Evolutionary conservation across 345 rosid genomes (phyloP), one percentile per base, ranked within the genome.

Genomic region (Limnanthes douglasii): DNA sequence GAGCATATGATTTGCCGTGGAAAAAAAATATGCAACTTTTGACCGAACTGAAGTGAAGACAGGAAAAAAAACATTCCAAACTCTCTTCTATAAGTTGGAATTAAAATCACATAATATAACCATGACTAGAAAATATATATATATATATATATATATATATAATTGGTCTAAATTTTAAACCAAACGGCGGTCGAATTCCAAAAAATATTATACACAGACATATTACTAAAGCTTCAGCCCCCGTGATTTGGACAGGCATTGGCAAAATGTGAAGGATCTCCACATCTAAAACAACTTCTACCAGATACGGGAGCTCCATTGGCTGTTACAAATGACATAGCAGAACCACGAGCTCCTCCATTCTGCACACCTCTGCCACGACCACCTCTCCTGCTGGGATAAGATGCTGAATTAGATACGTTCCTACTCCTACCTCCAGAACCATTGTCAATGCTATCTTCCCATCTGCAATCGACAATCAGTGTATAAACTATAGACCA

Each of bases 231-330:
- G 51, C 39, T 50, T 57, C 61, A 68, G 28, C 64, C 37, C 56
- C 65, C 70, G 31, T 92, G 86, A 26, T 61, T 70, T 10, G 94
- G 93, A 62, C 96, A 90, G 43, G 39, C 72, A 39, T 72, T 77
- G 11, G 94, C 96, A 22, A 90, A 80, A 56, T 90, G 96, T 5
- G 93, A 80, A 39, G 96, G 98, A 61, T 90, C 98, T 31, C 94
- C 94, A 48, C 98, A 84, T 21, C 57, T 66, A 47, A 39, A 90
- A 46, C 97, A 88, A 50, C 94, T 69, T 63, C 64, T 62, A 28
- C 81, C 77, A 26, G 79, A 64, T 13, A 77, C 29, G 4, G 88
- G 77, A 41, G 80, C 98, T 44, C 98, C 98, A 3, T 92, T 90
- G 11, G 80, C 94, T 6, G 94, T 74, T 2, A 80, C 88, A 6